A percentile compares a stretch with the other conserved stretches of the same genome.
Conservation (phyloP, 441 rosid genomes). For the Cnidoscolus chayamansa region DNA sequence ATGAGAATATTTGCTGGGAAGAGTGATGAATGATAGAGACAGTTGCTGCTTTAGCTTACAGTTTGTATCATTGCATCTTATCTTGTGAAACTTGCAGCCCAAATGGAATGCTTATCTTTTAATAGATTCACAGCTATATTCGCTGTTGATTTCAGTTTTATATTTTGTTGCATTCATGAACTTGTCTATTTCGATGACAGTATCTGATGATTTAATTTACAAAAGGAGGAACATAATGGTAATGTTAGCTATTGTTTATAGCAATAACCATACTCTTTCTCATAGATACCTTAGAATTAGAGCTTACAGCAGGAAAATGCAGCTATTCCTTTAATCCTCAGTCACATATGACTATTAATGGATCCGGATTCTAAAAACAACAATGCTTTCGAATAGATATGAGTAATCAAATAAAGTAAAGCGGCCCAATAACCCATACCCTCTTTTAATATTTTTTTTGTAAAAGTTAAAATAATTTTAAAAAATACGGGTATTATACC, state of each 20-base stretch:
- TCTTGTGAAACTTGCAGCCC: background rate
- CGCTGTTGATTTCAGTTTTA: background rate
- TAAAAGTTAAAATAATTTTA: no score
- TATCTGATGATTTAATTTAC: background rate
- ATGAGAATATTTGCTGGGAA: background rate
- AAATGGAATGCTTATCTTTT: no score
- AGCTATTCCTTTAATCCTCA: background rate
- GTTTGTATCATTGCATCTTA: background rate
- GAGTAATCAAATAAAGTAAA: no score
- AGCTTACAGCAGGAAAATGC: background rate
- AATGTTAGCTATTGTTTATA: background rate
- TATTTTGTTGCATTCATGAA: background rate
- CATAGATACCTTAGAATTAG: background rate
- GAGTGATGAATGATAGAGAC: background rate
- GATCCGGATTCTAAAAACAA: no score
- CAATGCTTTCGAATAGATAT: no score
- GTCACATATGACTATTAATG: background rate
- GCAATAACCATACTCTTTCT: background rate
- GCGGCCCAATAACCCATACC: no score
- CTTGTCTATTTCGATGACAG: background rate
- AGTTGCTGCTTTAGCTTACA: conserved; percentile 2
- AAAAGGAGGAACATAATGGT: background rate
- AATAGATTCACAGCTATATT: no score
- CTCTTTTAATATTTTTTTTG: no score
- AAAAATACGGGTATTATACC: no score